Base-by-base conservation (phyloP, 192 early-diverging fungal genomes). In the Mycoemilia scoparia region DNA sequence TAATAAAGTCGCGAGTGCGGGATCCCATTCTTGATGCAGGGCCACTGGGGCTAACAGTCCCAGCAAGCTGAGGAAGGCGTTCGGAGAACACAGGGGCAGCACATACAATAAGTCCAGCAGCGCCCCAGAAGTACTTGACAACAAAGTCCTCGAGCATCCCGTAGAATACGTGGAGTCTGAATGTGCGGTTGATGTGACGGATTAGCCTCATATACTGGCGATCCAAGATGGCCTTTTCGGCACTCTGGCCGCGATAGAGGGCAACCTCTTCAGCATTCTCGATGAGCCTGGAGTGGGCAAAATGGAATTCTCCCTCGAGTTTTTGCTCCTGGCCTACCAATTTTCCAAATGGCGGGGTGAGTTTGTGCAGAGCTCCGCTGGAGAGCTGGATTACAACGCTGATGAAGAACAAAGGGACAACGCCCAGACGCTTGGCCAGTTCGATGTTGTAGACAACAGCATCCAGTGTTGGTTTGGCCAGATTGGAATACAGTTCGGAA, bases 91-190 rank as follows among this genome's bases (percentile, higher is more conserved):
- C 85, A 2, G 90, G 90, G 6, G 79, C 76, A 0, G 83, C 75
- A 43, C 85, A 90, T 10, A 92, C 63, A 7, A 77, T 57, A 33
- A 89, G 61, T 22, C 89, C 89, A 37, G 76, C 73, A 1, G 87
- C 89, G 42, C 87, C 84, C 91, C 91, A 96, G 37, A 87, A 82
- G 61, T 97, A 97, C 54, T 97, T 97, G 60, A 97, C 85, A 16
- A 95, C 68, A 66, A 92, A 95, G 58, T 95, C 90, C 55, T 96
- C 92, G 30, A 93, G 57, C 87, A 96, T 92, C 15, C 79, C 70
- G 51, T 95, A 82, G 52, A 77, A 79, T 36, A 97, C 77, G 18
- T 83, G 76, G 41, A 80, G 67, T 13, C 71, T 73, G 62, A 81
- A 87, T 21, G 89, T 72, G 32, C 70, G 70, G 49, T 84, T 84